Evolutionary conservation across 768 basidiomycete species (phyloP), one percentile per base, ranked within the genome.

Genomic region (Pisolithus tinctorius): DNA sequence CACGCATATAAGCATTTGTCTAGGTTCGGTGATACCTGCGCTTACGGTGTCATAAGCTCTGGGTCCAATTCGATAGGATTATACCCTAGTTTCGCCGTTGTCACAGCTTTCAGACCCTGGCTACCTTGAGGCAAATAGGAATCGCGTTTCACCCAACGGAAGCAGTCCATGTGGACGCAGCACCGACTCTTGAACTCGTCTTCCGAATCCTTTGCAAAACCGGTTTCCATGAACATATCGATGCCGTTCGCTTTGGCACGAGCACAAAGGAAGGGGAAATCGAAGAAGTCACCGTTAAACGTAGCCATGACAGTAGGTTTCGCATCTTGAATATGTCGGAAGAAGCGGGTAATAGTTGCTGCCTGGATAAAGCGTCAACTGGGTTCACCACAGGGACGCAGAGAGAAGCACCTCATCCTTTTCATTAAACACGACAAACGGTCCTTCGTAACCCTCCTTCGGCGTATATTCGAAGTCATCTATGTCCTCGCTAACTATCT

Each of bases 401-500:
- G 14, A 4, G 20, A 37, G 8, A 61, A 74, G 48, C 56, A 89
- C 93, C 78, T 98, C 94, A 60, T 97, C 84, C 4, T 83, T 74
- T 66, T 96, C 93, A 59, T 99, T 99, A 69, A 93, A 97, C 20
- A 98, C 80, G 6, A 80, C 88, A 65, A 99, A 99, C 0, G 93
- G 94, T 0, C 96, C 96, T 58, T 95, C 93, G 60, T 93, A 97
- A 29, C 96, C 95, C 47, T 94, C 92, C 67, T 93, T 98, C 1
- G 96, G 96, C 0, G 96, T 98, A 65, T 98, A 98, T 66, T 98
- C 96, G 61, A 99, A 98, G 65, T 99, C 89, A 40, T 96, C 93
- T 55, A 99, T 97, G 62, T 98, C 92, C 63, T 97, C 94, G 54
- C 87, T 84, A 52, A 98, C 92, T 47, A 98, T 97, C 58, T 99